Base-by-base conservation (phyloP, 176 grass and related monocot species). In the Aegilops tauschii region DNA sequence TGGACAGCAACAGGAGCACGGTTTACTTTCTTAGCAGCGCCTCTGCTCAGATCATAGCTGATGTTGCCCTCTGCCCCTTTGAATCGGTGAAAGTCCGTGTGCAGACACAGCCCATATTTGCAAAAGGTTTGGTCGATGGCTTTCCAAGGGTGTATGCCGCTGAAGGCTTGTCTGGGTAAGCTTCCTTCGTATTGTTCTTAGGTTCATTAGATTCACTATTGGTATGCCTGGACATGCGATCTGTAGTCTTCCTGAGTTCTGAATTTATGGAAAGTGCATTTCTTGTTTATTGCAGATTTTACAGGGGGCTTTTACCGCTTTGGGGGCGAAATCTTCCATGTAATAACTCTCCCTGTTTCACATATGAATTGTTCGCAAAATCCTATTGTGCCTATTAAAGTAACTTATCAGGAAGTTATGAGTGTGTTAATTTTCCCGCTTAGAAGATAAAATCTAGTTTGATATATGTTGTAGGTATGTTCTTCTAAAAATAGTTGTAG, bases 271-370 rank as follows among this genome's bases (percentile, higher is more conserved):
- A 70, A 35, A 77, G 36, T 52, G 35, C 18, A 1, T 89, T 47
- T 82, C 61, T 35, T 89, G 62, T 82, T 63, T 52, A 27, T 83
- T 94, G 69, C 90, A 98, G 96, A 34, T 98, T 98, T 83, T 98
- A 98, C 80, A 94, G 87, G 84, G 96, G 93, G 9, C 90, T 98
- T 85, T 76, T 96, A 82, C 97, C 97, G 29, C 97, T 96, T 69
- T 96, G 97, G 97, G 91, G 94, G 54, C 86, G 94, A 36, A 96
- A 98, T 88, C 97, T 98, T 90, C 94, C 97, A 89, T 98, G 97
- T 98, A 96, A 92, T 44, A 68, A 75, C 78, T 71, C 27, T 20
- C 12, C 31, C 47, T 71, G n/a, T 27, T 65, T 62, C 39, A 59
- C 27, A 82, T 61, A 61, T 63, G 30, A 68, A 70, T 44, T 69